Base-by-base conservation (phyloP, 148 eudicot species). In the Arctostaphylos glauca region DNA sequence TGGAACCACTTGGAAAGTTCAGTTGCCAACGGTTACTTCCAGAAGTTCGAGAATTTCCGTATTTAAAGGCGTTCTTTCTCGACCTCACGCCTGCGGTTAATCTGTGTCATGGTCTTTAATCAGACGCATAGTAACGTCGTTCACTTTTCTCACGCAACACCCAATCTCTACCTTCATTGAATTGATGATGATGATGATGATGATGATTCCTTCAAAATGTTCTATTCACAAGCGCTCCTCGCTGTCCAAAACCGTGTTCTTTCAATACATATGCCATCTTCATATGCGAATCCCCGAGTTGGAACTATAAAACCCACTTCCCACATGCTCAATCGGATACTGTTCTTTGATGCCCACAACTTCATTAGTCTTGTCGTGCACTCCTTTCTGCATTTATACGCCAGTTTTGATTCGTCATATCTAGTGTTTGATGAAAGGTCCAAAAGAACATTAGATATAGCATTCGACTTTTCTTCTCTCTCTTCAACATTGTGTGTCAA, bases 381-480 rank as follows among this genome's bases (percentile, higher is more conserved):
- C 23, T 6, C 31, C 15, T 25, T 46, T 12, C 18, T 10, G 3
- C 19, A 67, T 21, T 25, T 80, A 18, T 41, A 68, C n/a, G 38
- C 23, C 60, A 19, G 38, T 25, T 80, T 41, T 50, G 31, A 9
- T 38, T 15, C 5, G 15, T 79, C 56, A 21, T 60, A 48, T 16
- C 10, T 12, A 55, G 53, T 78, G 81, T 70, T 83, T 83, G 85
- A 14, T 78, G 47, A 44, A 83, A 83, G 81, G 79, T 56, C 71
- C 44, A 62, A 21, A 19, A 83, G 84, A 83, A 76, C 46, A 9
- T 60, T 5, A 41, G 47, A 23, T 66, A 4, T 66, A 49, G 38
- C 19, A 18, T 3, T 1, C 72, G 5, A 19, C 5, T 25, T 50
- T 66, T 7, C 18, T 16, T 3, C 10, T 0, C 2, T 66, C 31